phyloP scores from a whole-genome alignment of 805 yeast genomes.

The Pichia membranifaciens region DNA sequence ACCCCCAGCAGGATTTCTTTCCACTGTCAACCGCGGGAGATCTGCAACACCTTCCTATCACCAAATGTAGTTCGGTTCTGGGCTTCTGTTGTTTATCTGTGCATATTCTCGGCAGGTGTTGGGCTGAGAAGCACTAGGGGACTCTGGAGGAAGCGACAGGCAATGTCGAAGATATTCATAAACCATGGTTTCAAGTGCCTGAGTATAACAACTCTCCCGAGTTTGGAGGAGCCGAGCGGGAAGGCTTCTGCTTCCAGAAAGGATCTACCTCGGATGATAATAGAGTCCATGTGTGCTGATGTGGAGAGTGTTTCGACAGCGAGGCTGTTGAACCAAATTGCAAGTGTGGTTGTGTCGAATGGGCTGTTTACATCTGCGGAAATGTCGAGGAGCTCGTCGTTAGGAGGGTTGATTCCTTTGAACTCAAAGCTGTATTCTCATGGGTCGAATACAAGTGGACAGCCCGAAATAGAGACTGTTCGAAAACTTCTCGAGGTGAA shows the following conservation, averaged over 20 bases:
- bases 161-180: constrained; percentile 28
- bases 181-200: constrained; percentile 20
- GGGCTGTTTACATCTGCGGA: constrained; percentile 13
- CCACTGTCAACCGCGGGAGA: no score
- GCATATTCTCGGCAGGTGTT: no score
- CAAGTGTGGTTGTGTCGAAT: constrained; percentile 20
- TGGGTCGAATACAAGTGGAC: constrained; percentile 20
- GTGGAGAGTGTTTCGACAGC: constrained; percentile 19
- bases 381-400: neutral
- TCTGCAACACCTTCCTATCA: no score
- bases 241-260: neutral
- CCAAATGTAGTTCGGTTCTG: no score
- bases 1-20: no score
- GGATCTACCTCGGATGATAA: constrained; percentile 39
- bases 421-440: constrained; percentile 20
- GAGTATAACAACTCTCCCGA: constrained; percentile 30
- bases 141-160: no score
- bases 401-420: constrained; percentile 17
- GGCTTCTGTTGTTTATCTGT: no score
- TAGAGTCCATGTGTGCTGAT: constrained; percentile 24
- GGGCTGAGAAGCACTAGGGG: no score
- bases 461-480: constrained; percentile 22
- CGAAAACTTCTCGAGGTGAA: constrained; percentile 19
- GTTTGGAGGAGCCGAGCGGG: neutral
- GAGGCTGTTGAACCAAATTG: constrained; percentile 17